phyloP scores from a whole-genome alignment of 345 rosid genomes.

The Gynandropsis gynandra region DNA sequence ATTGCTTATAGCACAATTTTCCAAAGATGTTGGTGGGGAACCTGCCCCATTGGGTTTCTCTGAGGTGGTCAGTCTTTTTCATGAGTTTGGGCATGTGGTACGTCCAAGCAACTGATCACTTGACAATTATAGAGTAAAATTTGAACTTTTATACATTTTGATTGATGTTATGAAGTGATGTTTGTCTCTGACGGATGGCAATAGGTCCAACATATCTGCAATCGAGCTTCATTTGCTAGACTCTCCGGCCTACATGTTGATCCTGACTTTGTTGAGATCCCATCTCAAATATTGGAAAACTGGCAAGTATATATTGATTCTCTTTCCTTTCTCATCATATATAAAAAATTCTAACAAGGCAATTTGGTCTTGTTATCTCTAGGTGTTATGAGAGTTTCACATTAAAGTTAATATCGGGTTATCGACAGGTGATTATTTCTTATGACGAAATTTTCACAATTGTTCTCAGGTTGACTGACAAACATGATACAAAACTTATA shows the following conservation, averaged over 20 bases:
- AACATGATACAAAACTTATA: neutral
- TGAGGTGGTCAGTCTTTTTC: constrained; percentile 85
- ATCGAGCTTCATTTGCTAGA: constrained; percentile 78
- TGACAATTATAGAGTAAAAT: neutral
- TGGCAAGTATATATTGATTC: constrained; percentile 60
- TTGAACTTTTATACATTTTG: constrained; percentile 6
- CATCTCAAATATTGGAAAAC: constrained; percentile 72
- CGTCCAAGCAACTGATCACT: constrained; percentile 24
- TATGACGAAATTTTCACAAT: constrained; percentile 5
- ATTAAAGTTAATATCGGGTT: constrained; percentile 88
- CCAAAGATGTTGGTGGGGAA: constrained; percentile 38
- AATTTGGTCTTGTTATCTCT: constrained; percentile 25
- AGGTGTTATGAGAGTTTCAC: constrained; percentile 93
- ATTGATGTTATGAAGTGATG: constrained; percentile 12
- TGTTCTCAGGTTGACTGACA: constrained; percentile 1
- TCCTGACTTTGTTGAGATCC: constrained; percentile 92
- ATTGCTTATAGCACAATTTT: constrained; percentile 62
- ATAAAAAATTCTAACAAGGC: constrained; percentile 8
- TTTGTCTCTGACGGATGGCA: constrained; percentile 14
- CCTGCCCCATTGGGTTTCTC: constrained; percentile 66
- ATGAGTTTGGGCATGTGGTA: constrained; percentile 98
- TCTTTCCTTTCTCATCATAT: constrained; percentile 7
- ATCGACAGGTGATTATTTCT: constrained; percentile 62
- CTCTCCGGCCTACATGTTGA: constrained; percentile 81
- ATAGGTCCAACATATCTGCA: constrained; percentile 90